Base-by-base conservation (phyloP, 164 flowering plant genomes). In the Macadamia tetraphylla region DNA sequence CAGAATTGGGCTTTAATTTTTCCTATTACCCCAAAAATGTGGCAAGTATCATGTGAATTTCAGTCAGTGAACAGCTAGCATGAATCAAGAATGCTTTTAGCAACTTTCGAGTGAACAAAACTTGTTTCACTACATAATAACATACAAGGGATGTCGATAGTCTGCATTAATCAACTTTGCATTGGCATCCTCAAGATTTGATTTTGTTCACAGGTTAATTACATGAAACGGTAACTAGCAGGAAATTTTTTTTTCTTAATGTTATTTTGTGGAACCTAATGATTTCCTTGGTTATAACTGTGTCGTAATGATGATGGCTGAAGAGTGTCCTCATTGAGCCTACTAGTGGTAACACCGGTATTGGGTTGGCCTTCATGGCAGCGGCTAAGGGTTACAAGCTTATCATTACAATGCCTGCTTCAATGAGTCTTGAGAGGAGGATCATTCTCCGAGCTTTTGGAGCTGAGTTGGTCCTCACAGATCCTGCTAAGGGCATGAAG, bases 311-410 rank as follows among this genome's bases (percentile, higher is more conserved):
- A 46, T 69, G 48, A 6, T 63, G 64, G 29, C n/a, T 80, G 72
- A 60, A 91, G 94, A 88, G 86, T 80, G 87, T 85, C 65, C 84
- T 91, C 9, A 81, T 88, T 74, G 94, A 91, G 70, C 89, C 89
- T 35, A 91, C 97, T 11, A 84, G 96, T 78, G 92, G 92, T 32
- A 90, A 89, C 68, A 88, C 93, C 7, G 96, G 93, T 6, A 81
- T 87, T 9, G 92, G 85, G 23, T 63, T 87, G 60, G 88, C 92
- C 18, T 84, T 83, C 69, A 84, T 88, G 79, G 93, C 93, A 3
- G 96, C 92, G 53, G 87, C 86, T 31, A 90, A 86, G 70, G 84
- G 86, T 32, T 88, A 90, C 83, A 86, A 65, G 81, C 88, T 90
- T 31, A 83, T 87, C 68, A 79, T 87, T 30, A 80, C 87, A n/a